Evolutionary conservation across 805 yeast genomes (phyloP).

Genomic region (Cyberlindnera galapagoensis): DNA sequence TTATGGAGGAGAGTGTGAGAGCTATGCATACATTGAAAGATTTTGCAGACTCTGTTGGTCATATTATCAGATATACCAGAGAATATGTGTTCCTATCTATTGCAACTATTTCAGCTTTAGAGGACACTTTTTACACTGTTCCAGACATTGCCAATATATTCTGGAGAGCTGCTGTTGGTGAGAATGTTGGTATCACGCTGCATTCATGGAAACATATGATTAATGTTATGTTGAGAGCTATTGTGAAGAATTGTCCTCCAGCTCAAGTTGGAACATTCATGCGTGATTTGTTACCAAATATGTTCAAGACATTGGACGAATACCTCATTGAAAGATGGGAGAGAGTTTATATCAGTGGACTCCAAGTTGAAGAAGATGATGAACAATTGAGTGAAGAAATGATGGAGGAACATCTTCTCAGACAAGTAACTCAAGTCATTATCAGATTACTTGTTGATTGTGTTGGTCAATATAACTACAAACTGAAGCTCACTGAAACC

Average conservation of each 20-base stretch:
- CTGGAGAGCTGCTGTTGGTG: constrained; percentile 76
- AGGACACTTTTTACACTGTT: constrained; percentile 80
- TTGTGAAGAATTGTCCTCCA: constrained; percentile 83
- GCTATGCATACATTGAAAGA: constrained; percentile 93
- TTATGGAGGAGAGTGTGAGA: constrained; percentile 87
- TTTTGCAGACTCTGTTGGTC: constrained; percentile 97
- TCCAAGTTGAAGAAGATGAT: constrained; percentile 43
- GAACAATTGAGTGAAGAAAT: constrained; percentile 91
- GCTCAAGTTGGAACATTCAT: constrained; percentile 61
- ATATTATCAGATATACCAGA: constrained; percentile 88
- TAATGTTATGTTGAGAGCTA: constrained; percentile 79
- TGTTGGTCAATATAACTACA: constrained; percentile 65
- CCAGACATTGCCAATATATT: constrained; percentile 72
- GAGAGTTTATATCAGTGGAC: constrained; percentile 41
- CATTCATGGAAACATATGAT: constrained; percentile 98
- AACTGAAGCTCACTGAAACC: constrained; percentile 41
- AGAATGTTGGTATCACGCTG: constrained; percentile 75
- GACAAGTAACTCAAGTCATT: constrained; percentile 90
- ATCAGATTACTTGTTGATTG: constrained; percentile 82
- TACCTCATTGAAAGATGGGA: constrained; percentile 77
- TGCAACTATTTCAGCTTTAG: constrained; percentile 84
- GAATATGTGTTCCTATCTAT: constrained; percentile 91
- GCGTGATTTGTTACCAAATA: constrained; percentile 71
- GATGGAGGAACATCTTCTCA: constrained; percentile 92
- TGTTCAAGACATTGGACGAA: constrained; percentile 65